Evolutionary conservation across 208 protist species (phyloP).

Genomic region (Leishmania turanica): DNA sequence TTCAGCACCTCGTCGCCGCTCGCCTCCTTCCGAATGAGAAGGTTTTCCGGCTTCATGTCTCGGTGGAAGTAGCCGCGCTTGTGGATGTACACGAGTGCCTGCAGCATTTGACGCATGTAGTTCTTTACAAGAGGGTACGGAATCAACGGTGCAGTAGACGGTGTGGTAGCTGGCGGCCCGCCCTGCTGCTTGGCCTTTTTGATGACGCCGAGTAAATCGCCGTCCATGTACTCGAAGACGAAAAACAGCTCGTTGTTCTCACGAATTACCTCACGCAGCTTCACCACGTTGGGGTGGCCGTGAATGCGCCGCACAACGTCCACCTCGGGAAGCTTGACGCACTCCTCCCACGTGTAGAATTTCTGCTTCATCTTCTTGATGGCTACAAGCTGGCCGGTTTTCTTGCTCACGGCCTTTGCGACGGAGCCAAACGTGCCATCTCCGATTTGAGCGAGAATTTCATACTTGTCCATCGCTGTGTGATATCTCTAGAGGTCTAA

Average conservation of each 20-base stretch:
- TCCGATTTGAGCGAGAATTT: conserved; percentile 93
- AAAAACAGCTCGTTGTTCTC: conserved; percentile 97
- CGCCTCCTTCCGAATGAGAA: conserved; percentile 81
- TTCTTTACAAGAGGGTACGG: conserved; percentile 88
- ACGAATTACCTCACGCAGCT: conserved; percentile 96
- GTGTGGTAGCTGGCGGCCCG: conserved; percentile 23
- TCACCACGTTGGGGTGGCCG: conserved; percentile 97
- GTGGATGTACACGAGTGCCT: conserved; percentile 96
- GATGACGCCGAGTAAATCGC: conserved; percentile 96
- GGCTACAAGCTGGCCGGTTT: conserved; percentile 95
- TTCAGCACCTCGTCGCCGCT: conserved; percentile 92
- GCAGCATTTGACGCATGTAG: conserved; percentile 93
- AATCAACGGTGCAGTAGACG: conserved; percentile 46
- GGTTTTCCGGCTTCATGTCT: conserved; percentile 99
- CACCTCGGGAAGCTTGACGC: conserved; percentile 95
- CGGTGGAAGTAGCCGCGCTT: conserved; percentile 96
- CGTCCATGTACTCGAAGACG: conserved; percentile 98
- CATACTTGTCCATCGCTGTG: conserved; percentile 93
- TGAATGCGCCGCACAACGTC: conserved; percentile 93
- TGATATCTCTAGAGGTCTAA: conserved; percentile 14
- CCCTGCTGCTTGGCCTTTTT: conserved; percentile 92
- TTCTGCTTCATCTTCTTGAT: conserved; percentile 99
- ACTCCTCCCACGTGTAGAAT: conserved; percentile 98
- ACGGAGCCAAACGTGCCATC: conserved; percentile 98
- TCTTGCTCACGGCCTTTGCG: conserved; percentile 89